These are phyloP conservation scores for Xylariomycetidae sp. DNA, from an alignment of 2,329 filamentous ascomycete species.

Conservation along the genomic window DNA sequence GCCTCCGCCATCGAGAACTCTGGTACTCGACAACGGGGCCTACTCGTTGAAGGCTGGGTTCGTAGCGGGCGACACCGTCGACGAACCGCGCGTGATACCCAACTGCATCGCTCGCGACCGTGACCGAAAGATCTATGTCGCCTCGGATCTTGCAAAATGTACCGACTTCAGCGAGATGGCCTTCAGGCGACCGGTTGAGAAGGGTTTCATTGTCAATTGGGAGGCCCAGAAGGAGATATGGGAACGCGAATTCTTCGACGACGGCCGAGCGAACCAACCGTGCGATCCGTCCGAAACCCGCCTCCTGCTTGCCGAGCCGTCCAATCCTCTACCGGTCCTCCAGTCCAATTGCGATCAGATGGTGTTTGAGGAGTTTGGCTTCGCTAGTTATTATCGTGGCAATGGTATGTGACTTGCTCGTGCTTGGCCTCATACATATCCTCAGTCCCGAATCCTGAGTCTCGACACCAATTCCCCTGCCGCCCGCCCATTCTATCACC, in stretches of 20 bases:
- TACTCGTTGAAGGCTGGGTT: constrained; percentile 90
- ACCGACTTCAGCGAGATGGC: constrained; percentile 84
- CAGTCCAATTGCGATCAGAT: constrained; percentile 94
- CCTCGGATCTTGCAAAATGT: constrained; percentile 71
- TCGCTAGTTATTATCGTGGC: constrained; percentile 76
- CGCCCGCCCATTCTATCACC: too few species aligned
- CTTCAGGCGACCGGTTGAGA: constrained; percentile 87
- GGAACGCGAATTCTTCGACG: constrained; percentile 82
- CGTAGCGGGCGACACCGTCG: constrained; percentile 40
- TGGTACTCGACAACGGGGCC: constrained; percentile 91
- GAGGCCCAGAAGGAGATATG: constrained; percentile 93
- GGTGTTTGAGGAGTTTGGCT: constrained; percentile 95
- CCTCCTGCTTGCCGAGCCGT: constrained; percentile 78
- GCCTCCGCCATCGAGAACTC: constrained; percentile 58
- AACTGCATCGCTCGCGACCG: constrained; percentile 87
- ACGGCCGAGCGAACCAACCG: constrained; percentile 57
- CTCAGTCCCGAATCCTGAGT: background rate
- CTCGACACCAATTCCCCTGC: too few species aligned
- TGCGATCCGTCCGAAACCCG: constrained; percentile 80
- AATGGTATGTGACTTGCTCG: constrained; percentile 49
- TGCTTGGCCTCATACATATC: constrained; percentile 5
- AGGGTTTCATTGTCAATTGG: constrained; percentile 94
- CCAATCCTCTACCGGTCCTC: constrained; percentile 74
- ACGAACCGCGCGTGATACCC: constrained; percentile 67
- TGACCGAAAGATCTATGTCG: constrained; percentile 74